Evolutionary conservation across 495 filamentous ascomycete genomes (phyloP).

Genomic region (Xylaria bambusicola): DNA sequence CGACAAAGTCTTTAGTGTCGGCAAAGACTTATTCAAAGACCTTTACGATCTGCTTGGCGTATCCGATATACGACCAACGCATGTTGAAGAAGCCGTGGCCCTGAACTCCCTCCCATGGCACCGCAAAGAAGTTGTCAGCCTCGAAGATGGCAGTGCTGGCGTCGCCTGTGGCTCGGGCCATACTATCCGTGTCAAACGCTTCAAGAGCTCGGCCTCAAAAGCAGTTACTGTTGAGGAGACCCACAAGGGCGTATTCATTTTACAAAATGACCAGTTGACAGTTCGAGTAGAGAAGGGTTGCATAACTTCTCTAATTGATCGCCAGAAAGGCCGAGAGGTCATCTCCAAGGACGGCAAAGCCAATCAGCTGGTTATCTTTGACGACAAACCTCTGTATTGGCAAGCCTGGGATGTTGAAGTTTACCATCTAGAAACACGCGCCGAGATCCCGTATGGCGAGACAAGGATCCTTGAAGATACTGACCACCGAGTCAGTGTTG

Average conservation of each 20-base stretch:
- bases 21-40: conserved; percentile 67
- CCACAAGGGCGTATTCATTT: conserved; percentile 69
- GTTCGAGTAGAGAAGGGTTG: conserved; percentile 70
- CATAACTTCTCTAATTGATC: conserved; percentile 82
- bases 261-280: conserved; percentile 73
- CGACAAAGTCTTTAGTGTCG: conserved; percentile 75
- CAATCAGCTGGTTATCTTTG: conserved; percentile 91
- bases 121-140: conserved; percentile 68
- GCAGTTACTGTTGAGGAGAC: conserved; percentile 65
- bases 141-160: conserved; percentile 50
- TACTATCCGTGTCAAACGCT: conserved; percentile 50
- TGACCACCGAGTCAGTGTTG: conserved; percentile 73
- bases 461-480: conserved; percentile 73
- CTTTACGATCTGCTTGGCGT: conserved; percentile 69
- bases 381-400: conserved; percentile 98
- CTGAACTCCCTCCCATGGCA: conserved; percentile 86
- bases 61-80: conserved; percentile 34
- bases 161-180: conserved; percentile 53
- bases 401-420: conserved; percentile 99
- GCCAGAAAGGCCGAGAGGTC: conserved; percentile 68
- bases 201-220: conserved; percentile 44
- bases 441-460: conserved; percentile 65
- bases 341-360: conserved; percentile 78
- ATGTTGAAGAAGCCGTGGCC: conserved; percentile 48
- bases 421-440: conserved; percentile 85